phyloP scores from a whole-genome alignment of 345 rosid genomes.

The Rhodamnia rubescens region DNA sequence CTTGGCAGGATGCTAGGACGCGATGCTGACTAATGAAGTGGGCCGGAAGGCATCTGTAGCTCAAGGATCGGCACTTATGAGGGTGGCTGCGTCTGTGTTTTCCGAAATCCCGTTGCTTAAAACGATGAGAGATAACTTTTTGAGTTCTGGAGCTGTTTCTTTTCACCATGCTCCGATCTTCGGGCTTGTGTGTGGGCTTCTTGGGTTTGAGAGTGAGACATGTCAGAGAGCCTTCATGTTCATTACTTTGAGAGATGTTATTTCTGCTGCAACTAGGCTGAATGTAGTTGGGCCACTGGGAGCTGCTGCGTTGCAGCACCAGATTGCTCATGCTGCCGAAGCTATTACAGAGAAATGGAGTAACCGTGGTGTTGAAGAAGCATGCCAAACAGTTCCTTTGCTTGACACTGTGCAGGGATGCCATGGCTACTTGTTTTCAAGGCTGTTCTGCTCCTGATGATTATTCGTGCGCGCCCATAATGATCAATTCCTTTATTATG shows the following conservation, averaged over 20 bases:
- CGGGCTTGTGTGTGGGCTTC: slow-evolving; percentile 67
- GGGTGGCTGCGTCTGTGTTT: slow-evolving; percentile 60
- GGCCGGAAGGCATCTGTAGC: slow-evolving; percentile 57
- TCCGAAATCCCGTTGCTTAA: slow-evolving; percentile 51
- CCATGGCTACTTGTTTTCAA: slow-evolving; percentile 72
- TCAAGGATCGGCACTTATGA: slow-evolving; percentile 78
- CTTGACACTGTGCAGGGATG: slow-evolving; percentile 74
- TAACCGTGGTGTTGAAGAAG: slow-evolving; percentile 56
- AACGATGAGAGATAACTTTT: slow-evolving; percentile 29
- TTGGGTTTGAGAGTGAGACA: slow-evolving; percentile 49
- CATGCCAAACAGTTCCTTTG: slow-evolving; percentile 77
- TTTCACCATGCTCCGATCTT: slow-evolving; percentile 83
- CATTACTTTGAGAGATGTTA: slow-evolving; percentile 56
- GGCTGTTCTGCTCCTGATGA: slow-evolving; percentile 67
- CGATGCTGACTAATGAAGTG: slow-evolving; percentile 65
- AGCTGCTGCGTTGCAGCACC: slow-evolving; percentile 76
- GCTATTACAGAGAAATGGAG: slow-evolving; percentile 41
- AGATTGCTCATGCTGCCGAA: slow-evolving; percentile 51
- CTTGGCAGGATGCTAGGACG: slow-evolving; percentile 48
- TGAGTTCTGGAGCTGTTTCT: slow-evolving; percentile 18
- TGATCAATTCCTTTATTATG: background rate
- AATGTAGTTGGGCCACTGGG: slow-evolving; percentile 72
- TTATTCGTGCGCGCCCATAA: background rate
- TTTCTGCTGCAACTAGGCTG: slow-evolving; percentile 87
- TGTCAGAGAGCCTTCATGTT: slow-evolving; percentile 78